Evolutionary conservation across 345 rosid genomes (phyloP).

Genomic region (Salix arbutifolia): DNA sequence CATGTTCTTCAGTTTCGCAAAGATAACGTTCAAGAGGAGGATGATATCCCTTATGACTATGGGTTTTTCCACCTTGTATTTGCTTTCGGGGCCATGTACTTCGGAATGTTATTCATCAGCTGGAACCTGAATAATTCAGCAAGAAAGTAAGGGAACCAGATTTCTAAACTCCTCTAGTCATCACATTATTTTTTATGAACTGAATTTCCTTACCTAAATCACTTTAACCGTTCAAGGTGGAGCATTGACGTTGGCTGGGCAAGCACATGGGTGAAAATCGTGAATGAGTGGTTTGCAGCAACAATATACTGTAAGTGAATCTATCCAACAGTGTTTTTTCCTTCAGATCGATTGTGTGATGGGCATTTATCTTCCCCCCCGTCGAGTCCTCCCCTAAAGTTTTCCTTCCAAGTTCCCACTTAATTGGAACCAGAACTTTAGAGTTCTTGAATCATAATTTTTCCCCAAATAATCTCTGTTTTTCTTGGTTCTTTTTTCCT

Average conservation of each 20-base stretch:
- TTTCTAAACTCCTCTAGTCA: neutral
- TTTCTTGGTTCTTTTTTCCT: neutral
- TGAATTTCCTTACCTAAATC: neutral
- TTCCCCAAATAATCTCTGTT: too few relatives aligned
- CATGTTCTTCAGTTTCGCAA: constrained; percentile 49
- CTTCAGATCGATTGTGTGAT: neutral
- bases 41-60: constrained; percentile 69
- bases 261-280: constrained; percentile 87
- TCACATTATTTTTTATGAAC: neutral
- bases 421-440: too few relatives aligned
- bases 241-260: constrained; percentile 89
- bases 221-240: constrained; percentile 50
- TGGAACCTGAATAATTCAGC: constrained; percentile 73
- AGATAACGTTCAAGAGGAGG: constrained; percentile 49
- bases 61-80: constrained; percentile 83
- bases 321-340: neutral
- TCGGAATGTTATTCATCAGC: constrained; percentile 82
- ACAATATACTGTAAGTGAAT: constrained; percentile 61
- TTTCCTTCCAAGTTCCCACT: too few relatives aligned
- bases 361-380: too few relatives aligned
- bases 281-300: constrained; percentile 89
- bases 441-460: too few relatives aligned
- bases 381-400: too few relatives aligned
- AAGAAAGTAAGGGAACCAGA: constrained; percentile 35
- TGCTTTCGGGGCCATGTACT: constrained; percentile 89